Conservation (phyloP, 2,329 filamentous ascomycete species). For the Davidsoniella virescens region DNA sequence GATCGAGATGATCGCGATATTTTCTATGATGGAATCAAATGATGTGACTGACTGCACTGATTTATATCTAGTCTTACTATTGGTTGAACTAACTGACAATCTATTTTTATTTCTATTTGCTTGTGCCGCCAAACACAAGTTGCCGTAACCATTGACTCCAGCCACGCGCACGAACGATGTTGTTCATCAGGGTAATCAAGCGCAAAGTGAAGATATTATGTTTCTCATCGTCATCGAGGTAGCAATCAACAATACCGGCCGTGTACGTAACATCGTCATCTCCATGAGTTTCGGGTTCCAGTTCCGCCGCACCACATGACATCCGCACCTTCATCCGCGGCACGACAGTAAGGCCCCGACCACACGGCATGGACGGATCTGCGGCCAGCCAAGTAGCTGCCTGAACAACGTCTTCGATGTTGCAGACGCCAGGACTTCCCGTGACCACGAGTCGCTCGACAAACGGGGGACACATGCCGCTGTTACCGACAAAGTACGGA, state of each 20-base stretch:
- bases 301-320: not conserved
- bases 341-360: constrained; percentile 40
- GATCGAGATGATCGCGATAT: no score
- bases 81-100: no score
- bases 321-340: constrained; percentile 27
- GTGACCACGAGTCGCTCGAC: constrained; percentile 32
- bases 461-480: constrained; percentile 32
- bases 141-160: not conserved
- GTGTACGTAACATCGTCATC: not conserved
- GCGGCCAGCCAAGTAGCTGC: constrained; percentile 45
- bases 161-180: not conserved
- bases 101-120: no score
- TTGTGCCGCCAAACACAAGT: not conserved
- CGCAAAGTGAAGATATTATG: not conserved
- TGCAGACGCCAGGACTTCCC: constrained; percentile 28
- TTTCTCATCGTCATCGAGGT: constrained; percentile 1
- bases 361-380: constrained; percentile 33
- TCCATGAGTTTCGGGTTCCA: not conserved
- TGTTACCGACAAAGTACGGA: constrained; percentile 49
- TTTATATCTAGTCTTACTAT: no score
- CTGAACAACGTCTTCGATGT: constrained; percentile 43
- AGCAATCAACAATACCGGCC: not conserved
- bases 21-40: no score
- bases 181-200: not conserved
- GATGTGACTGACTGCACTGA: no score